Percentiles rank a stretch among this genome's conserved stretches.
These are phyloP conservation scores for Leishmania lainsoni DNA, from an alignment of 208 protist species.

Conservation along the genomic window DNA sequence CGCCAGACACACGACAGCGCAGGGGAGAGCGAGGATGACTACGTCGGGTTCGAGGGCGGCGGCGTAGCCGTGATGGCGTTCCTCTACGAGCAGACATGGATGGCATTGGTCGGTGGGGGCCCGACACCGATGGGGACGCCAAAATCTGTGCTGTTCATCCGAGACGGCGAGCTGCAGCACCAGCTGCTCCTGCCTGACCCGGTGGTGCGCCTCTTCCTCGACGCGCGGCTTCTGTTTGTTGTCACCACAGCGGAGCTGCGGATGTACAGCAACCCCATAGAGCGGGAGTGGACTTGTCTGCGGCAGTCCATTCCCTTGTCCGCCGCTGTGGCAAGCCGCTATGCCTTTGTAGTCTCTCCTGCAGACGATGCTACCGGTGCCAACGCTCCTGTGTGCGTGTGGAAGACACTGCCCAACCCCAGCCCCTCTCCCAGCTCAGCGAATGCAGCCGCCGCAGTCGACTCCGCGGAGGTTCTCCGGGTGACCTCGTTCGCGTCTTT, in stretches of 20 bases:
- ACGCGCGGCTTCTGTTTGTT: slow-evolving; percentile 41
- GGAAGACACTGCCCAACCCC: neutral
- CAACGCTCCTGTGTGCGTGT: neutral
- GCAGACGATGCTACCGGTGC: neutral
- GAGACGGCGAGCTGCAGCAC: slow-evolving; percentile 19
- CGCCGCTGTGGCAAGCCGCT: slow-evolving; percentile 9
- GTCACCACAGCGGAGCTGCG: slow-evolving; percentile 36
- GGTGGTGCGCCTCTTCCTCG: slow-evolving; percentile 35
- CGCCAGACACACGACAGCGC: neutral
- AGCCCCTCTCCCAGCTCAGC: neutral
- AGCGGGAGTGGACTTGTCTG: slow-evolving; percentile 28
- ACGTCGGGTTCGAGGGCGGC: slow-evolving; percentile 35
- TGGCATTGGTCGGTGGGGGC: slow-evolving; percentile 68
- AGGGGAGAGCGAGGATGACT: slow-evolving; percentile 14
- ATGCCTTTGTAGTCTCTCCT: neutral
- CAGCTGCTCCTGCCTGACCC: slow-evolving; percentile 17
- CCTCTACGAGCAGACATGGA: slow-evolving; percentile 56
- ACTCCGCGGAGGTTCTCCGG: neutral
- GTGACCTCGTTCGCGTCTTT: neutral
- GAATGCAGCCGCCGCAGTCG: neutral
- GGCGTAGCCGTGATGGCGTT: slow-evolving; percentile 69
- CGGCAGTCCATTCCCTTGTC: slow-evolving; percentile 15
- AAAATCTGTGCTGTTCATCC: slow-evolving; percentile 32
- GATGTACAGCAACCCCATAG: slow-evolving; percentile 49
- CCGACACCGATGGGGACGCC: slow-evolving; percentile 47